Conservation (phyloP, 2,329 filamentous ascomycete genomes). For the Coleophoma crateriformis region DNA sequence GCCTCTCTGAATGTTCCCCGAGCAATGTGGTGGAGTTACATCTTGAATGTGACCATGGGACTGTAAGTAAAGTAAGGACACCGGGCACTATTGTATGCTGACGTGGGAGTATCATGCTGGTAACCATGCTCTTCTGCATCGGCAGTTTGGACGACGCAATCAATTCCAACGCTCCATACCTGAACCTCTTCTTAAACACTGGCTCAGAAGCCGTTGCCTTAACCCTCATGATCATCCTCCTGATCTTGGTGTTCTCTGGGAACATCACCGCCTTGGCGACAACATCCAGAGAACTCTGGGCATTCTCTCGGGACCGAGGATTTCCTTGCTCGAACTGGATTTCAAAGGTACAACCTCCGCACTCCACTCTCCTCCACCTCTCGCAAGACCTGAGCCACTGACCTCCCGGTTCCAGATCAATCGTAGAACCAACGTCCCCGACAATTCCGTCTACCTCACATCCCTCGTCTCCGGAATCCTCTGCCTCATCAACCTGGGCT, state of each 20-base stretch:
- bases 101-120: constrained; percentile 17
- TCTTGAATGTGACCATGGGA: constrained; percentile 41
- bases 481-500: constrained; percentile 42
- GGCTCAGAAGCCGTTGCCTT: constrained; percentile 35
- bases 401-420: constrained; percentile 22
- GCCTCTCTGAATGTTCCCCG: constrained; percentile 39
- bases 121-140: constrained; percentile 31
- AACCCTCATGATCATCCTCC: constrained; percentile 38
- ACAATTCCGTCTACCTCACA: constrained; percentile 17
- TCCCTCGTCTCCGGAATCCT: constrained; percentile 12
- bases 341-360: constrained; percentile 22
- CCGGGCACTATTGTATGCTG: background rate
- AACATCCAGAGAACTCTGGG: constrained; percentile 32
- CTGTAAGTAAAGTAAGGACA: constrained; percentile 17
- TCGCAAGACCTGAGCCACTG: background rate
- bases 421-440: constrained; percentile 20
- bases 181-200: constrained; percentile 37
- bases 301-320: constrained; percentile 38
- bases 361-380: background rate
- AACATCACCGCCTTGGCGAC: constrained; percentile 31
- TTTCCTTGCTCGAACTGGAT: constrained; percentile 35
- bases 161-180: constrained; percentile 33
- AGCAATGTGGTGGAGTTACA: constrained; percentile 39
- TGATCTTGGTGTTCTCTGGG: constrained; percentile 31
- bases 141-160: constrained; percentile 29